Evolutionary conservation across 2,329 filamentous ascomycete genomes (phyloP).

Genomic region (Penicillium brasilianum): DNA sequence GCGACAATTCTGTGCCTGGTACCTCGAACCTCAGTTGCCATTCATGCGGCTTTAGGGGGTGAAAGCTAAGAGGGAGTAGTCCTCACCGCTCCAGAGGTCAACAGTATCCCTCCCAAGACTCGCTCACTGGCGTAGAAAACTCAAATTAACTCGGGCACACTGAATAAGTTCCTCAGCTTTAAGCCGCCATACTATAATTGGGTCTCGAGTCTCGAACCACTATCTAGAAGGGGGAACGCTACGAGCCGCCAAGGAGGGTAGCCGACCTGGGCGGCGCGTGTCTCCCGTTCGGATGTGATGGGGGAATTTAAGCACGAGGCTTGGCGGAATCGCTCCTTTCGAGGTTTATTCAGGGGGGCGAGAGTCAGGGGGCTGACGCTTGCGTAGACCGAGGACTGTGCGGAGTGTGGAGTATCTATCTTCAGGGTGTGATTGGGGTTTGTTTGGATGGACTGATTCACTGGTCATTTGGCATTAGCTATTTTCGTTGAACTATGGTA

Average conservation of each 20-base stretch:
- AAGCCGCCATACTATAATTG: conserved; percentile 9
- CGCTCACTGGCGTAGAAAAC: too few relatives aligned
- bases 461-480: too few relatives aligned
- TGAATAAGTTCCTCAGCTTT: too few relatives aligned
- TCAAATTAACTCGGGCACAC: too few relatives aligned
- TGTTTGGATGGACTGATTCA: neutral
- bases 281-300: neutral
- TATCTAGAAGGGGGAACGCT: conserved; percentile 6
- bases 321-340: too few relatives aligned
- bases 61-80: neutral
- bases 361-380: neutral
- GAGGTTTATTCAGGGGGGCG: conserved; percentile 27
- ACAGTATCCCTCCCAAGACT: too few relatives aligned
- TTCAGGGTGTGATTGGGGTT: too few relatives aligned
- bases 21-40: too few relatives aligned
- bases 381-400: neutral
- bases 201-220: conserved; percentile 23
- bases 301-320: conserved; percentile 12
- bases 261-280: conserved; percentile 23
- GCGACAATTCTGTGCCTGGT: too few relatives aligned
- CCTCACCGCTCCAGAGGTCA: neutral
- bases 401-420: neutral
- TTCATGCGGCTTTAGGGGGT: neutral
- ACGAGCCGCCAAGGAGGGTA: conserved; percentile 20
- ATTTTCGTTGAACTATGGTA: too few relatives aligned